Percentiles rank a stretch among this genome's conserved stretches.
These are phyloP conservation scores for Vishniacozyma victoriae DNA, from an alignment of 768 basidiomycete species.

Conservation along the genomic window DNA sequence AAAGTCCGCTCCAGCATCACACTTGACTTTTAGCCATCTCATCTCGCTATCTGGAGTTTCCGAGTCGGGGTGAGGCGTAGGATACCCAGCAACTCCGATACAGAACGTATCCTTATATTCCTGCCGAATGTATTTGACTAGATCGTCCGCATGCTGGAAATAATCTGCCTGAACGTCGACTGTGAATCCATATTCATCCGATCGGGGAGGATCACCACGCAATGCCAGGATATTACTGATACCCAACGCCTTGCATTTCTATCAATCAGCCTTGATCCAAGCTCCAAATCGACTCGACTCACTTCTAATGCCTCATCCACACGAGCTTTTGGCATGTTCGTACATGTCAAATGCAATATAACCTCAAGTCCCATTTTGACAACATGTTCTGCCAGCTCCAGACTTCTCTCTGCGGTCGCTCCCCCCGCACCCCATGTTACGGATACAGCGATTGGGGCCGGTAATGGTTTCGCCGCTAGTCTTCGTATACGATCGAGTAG, in stretches of 20 bases:
- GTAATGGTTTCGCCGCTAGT: constrained; percentile 61
- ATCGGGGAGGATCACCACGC: constrained; percentile 89
- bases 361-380: constrained; percentile 41
- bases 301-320: constrained; percentile 44
- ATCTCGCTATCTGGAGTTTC: constrained; percentile 52
- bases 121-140: constrained; percentile 82
- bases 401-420: constrained; percentile 73
- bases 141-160: constrained; percentile 77
- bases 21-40: constrained; percentile 70
- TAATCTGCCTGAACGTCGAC: constrained; percentile 24
- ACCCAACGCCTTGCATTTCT: constrained; percentile 72
- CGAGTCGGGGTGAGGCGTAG: constrained; percentile 50
- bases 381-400: constrained; percentile 66
- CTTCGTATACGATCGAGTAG: constrained; percentile 79
- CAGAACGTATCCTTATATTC: constrained; percentile 82
- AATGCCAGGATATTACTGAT: constrained; percentile 87
- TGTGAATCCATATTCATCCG: constrained; percentile 63
- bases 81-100: constrained; percentile 92
- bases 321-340: constrained; percentile 45
- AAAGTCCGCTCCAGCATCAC: constrained; percentile 91
- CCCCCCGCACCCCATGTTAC: constrained; percentile 99
- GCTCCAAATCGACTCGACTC: constrained; percentile 11
- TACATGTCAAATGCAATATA: constrained; percentile 46
- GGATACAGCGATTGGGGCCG: constrained; percentile 66
- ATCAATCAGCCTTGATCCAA: constrained; percentile 1